Conservation (phyloP, 75 land plant genomes). For the Selaginella tamariscina region DNA sequence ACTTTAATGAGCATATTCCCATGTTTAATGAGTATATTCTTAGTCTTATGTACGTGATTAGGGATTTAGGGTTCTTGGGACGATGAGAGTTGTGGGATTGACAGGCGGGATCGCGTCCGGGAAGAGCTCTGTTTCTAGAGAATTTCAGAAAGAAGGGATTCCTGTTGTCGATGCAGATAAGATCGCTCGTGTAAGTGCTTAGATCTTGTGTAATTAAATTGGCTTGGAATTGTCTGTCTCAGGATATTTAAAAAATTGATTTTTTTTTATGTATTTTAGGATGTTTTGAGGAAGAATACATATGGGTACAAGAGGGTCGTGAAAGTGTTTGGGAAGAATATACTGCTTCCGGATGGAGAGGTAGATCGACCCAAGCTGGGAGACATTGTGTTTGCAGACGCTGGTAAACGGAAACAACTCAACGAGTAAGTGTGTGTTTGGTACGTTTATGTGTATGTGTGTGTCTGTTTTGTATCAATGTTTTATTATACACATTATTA, state of each 20-base stretch:
- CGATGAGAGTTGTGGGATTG: slow-evolving; percentile 74
- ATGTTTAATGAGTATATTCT: too few species aligned
- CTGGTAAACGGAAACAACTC: slow-evolving; percentile 54
- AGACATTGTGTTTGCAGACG: slow-evolving; percentile 75
- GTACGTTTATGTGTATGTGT: too few species aligned
- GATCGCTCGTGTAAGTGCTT: slow-evolving; percentile 33
- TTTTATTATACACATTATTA: background rate
- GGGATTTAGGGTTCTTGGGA: background rate
- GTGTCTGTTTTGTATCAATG: too few species aligned
- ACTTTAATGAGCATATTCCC: too few species aligned
- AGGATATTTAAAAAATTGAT: too few species aligned
- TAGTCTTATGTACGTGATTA: too few species aligned
- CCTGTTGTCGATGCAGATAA: slow-evolving; percentile 89
- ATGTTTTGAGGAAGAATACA: slow-evolving; percentile 62
- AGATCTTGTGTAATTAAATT: background rate
- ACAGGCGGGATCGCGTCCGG: slow-evolving; percentile 95
- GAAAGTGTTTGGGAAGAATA: slow-evolving; percentile 51
- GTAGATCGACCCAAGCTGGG: slow-evolving; percentile 61
- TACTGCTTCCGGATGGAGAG: slow-evolving; percentile 59
- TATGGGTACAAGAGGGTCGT: slow-evolving; percentile 82
- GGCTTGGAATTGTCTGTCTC: background rate
- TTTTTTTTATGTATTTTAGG: too few species aligned
- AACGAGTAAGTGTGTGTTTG: slow-evolving; percentile 62
- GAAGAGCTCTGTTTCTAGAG: slow-evolving; percentile 83
- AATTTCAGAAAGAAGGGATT: slow-evolving; percentile 43